Evolutionary conservation across 306 rosid species (phyloP), one percentile per base, ranked within the genome.

Genomic region (Morella rubra): DNA sequence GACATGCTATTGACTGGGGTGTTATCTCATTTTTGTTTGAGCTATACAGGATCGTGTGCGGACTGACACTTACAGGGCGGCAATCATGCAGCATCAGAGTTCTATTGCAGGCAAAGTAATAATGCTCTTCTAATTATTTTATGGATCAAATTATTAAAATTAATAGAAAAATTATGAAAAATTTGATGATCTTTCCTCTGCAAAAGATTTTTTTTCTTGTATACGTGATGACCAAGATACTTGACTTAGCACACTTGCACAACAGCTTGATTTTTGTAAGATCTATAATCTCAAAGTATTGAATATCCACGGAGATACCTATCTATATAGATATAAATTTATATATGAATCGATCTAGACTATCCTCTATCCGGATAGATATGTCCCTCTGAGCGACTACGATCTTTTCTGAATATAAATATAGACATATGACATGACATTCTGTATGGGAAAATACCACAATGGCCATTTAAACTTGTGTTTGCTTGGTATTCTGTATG

Each of bases 21-120:
- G 53, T 9, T 12, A 53, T 78, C 24, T 74, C 59, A 52, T 67
- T 49, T 71, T 42, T 20, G n/a, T 56, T 60, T 51, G 50, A 41
- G n/a, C 24, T 69, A 62, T 82, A 55, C 91, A 94, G 97, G 98
- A 94, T 84, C 96, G 89, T 12, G 89, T 86, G 74, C 90, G 98
- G 66, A 94, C 98, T 55, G 97, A 94, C 70, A 86, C 97, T 66
- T 94, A 94, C 55, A 89, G 87, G 86, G 85, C 78, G 3, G 98
- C 98, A 56, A 89, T 94, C 77, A 94, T 89, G 94, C 94, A 83
- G 84, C 93, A 90, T 81, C 94, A 87, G 89, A 86, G 85, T 77
- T 83, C 72, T 58, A 94, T 94, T 67, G 90, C 94, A 41, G 98
- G 97, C 76, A 94, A 91, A 77, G 98, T 93, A 90, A 86, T 85